Conservation (phyloP, 139 green algal genomes). For the Eudorina sp. region DNA sequence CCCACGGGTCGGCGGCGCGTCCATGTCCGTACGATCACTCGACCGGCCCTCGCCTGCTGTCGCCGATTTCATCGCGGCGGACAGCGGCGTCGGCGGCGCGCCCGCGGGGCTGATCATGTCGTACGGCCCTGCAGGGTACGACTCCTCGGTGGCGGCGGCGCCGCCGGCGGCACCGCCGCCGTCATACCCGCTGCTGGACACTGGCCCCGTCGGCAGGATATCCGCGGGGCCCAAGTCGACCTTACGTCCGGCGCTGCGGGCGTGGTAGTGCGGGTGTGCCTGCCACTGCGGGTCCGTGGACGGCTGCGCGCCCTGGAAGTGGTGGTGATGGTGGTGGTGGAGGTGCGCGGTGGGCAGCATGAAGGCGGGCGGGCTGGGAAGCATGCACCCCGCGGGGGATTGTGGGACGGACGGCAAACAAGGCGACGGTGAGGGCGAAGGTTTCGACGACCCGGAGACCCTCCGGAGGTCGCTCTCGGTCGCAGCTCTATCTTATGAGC, state of each 20-base stretch:
- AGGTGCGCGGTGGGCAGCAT: slow-evolving; percentile 11
- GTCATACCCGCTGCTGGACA: neutral
- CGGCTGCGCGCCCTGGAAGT: neutral
- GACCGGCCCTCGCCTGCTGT: no score
- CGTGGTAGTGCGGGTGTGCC: neutral
- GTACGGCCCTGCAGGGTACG: neutral
- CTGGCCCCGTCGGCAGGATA: neutral
- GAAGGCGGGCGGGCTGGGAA: neutral
- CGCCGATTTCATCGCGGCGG: no score
- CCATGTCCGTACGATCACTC: no score
- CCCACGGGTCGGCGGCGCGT: no score
- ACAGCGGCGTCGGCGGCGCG: no score
- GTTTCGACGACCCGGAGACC: no score
- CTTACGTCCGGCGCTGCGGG: neutral
- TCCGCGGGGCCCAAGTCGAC: neutral
- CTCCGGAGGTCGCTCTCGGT: no score
- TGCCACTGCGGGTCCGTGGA: neutral
- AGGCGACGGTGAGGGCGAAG: neutral
- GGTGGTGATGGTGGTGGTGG: slow-evolving; percentile 1
- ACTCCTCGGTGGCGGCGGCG: neutral
- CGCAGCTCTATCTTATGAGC: no score
- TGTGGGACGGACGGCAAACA: neutral
- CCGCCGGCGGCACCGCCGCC: neutral
- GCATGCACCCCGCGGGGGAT: neutral
- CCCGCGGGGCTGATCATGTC: neutral